phyloP scores from a whole-genome alignment of 2,329 filamentous ascomycete genomes.

The Metarhizium rileyi region DNA sequence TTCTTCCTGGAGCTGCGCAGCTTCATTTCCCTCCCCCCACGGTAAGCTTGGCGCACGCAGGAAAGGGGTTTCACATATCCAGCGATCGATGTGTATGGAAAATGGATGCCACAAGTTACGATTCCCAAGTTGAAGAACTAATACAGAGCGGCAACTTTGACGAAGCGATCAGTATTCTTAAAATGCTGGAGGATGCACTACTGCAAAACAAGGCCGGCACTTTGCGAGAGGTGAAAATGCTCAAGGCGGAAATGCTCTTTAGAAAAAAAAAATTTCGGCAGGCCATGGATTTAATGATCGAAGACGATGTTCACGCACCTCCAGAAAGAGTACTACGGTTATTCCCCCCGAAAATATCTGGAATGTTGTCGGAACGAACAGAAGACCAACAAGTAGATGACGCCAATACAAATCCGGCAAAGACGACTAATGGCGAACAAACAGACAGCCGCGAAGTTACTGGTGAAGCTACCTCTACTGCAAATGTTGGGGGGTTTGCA shows the following conservation, averaged over 20 bases:
- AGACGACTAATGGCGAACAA: slow-evolving; percentile 18
- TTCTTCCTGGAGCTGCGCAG: slow-evolving; percentile 70
- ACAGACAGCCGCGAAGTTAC: slow-evolving; percentile 17
- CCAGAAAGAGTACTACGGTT: slow-evolving; percentile 79
- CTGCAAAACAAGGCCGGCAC: slow-evolving; percentile 73
- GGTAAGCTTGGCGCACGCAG: slow-evolving; percentile 87
- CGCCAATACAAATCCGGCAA: slow-evolving; percentile 26
- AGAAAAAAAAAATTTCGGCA: slow-evolving; percentile 72
- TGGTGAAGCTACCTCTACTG: slow-evolving; percentile 21
- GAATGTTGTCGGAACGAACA: slow-evolving; percentile 57
- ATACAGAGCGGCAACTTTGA: slow-evolving; percentile 67
- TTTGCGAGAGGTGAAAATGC: slow-evolving; percentile 77
- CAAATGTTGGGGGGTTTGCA: slow-evolving; percentile 37
- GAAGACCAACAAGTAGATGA: slow-evolving; percentile 31
- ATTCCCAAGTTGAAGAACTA: slow-evolving; percentile 77
- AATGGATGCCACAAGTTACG: slow-evolving; percentile 88
- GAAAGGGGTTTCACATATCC: slow-evolving; percentile 88
- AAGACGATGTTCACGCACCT: slow-evolving; percentile 76
- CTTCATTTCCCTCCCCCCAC: slow-evolving; percentile 89
- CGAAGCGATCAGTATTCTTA: slow-evolving; percentile 81
- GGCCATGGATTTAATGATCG: slow-evolving; percentile 78
- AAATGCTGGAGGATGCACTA: slow-evolving; percentile 86
- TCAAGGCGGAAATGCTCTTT: slow-evolving; percentile 82
- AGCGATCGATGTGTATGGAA: slow-evolving; percentile 92
- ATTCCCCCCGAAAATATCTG: slow-evolving; percentile 77